Conservation (phyloP, 2,329 filamentous ascomycete genomes). For the Amesomyces nigricolor region DNA sequence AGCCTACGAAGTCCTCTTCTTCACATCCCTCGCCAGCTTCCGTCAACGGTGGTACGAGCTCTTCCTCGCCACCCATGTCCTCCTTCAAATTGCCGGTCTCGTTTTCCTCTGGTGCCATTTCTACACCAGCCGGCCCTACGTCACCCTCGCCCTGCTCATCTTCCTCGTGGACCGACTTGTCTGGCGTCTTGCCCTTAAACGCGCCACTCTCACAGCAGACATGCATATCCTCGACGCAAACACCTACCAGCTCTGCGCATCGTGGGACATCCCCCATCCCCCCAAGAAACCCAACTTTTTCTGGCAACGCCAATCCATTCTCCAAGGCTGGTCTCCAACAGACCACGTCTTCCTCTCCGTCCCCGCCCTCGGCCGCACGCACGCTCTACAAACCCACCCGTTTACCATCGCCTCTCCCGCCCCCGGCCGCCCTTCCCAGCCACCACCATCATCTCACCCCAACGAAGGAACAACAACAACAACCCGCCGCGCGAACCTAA, state of each 20-base stretch:
- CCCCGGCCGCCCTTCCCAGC: constrained; percentile 4
- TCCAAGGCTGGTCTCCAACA: constrained; percentile 52
- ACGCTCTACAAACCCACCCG: constrained; percentile 56
- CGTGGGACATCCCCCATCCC: constrained; percentile 32
- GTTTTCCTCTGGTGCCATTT: constrained; percentile 57
- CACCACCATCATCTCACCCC: constrained; percentile 33
- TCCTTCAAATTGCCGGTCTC: constrained; percentile 51
- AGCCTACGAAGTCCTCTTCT: constrained; percentile 55
- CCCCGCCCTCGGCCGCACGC: constrained; percentile 46
- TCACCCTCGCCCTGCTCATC: constrained; percentile 47
- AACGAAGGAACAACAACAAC: not conserved
- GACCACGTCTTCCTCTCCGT: constrained; percentile 60
- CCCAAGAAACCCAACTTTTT: not conserved
- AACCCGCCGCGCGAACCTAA: constrained; percentile 41
- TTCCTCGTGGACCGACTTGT: constrained; percentile 53
- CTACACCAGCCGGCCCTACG: constrained; percentile 46
- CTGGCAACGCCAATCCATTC: constrained; percentile 14
- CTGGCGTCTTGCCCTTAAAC: constrained; percentile 51
- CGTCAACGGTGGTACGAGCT: constrained; percentile 57
- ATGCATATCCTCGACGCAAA: constrained; percentile 48
- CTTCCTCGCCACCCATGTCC: constrained; percentile 54
- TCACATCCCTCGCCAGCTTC: constrained; percentile 56
- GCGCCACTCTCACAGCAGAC: constrained; percentile 42
- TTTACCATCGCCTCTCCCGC: constrained; percentile 60
- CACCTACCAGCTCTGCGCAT: constrained; percentile 44